phyloP scores from a whole-genome alignment of 441 rosid genomes.

The Sinapis alba region DNA sequence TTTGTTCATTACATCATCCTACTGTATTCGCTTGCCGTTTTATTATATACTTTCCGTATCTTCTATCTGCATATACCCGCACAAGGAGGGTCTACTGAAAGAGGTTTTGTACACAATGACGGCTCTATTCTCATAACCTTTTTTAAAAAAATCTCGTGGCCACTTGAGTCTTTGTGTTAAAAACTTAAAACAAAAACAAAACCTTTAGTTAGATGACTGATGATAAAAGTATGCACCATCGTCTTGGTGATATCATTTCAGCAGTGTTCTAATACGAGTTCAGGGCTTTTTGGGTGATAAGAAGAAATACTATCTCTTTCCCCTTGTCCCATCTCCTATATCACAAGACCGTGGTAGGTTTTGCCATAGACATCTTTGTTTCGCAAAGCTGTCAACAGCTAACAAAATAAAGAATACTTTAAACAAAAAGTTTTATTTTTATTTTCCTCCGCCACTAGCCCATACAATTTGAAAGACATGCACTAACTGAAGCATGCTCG shows the following conservation, averaged over 20 bases:
- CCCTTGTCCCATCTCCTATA: conserved; percentile 30
- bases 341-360: conserved; percentile 26
- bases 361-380: conserved; percentile 27
- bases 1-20: no score
- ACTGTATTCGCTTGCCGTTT: not conserved
- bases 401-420: conserved; percentile 11
- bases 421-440: not conserved
- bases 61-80: no score
- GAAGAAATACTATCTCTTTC: conserved; percentile 7
- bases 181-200: not conserved
- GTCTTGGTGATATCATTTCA: not conserved
- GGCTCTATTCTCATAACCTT: no score
- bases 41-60: no score
- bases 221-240: not conserved
- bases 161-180: not conserved
- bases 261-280: not conserved
- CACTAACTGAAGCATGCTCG: conserved; percentile 40
- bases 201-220: not conserved
- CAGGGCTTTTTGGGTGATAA: conserved; percentile 22
- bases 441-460: conserved; percentile 18
- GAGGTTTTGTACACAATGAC: no score
- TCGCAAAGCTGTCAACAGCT: conserved; percentile 38
- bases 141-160: not conserved
- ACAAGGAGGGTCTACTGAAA: no score
- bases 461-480: conserved; percentile 34